A percentile compares a stretch with the other conserved stretches of the same genome.
phyloP scores from a whole-genome alignment of 805 yeast genomes.

The Wickerhamiella bombiphila region DNA sequence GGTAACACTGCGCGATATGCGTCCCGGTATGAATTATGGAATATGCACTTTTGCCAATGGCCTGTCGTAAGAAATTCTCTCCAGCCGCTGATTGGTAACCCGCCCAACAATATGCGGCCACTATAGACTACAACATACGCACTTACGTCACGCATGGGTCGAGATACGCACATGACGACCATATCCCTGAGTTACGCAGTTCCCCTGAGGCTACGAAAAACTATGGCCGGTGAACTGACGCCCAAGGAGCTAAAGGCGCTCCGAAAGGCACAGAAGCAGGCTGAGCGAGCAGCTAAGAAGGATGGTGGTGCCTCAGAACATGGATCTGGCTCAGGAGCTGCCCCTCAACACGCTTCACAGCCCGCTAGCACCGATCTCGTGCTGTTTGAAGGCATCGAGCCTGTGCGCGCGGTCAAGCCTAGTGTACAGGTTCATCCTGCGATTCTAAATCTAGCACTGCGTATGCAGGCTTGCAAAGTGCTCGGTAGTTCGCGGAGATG shows the following conservation, averaged over 20 bases:
- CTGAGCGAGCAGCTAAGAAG: constrained; percentile 79
- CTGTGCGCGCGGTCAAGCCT: constrained; percentile 28
- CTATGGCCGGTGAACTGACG: constrained; percentile 25
- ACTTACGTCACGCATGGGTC: no score
- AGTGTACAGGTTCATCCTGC: constrained; percentile 73
- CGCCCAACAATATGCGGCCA: no score
- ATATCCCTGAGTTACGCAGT: neutral
- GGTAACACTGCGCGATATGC: no score
- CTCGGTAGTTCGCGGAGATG: constrained; percentile 87
- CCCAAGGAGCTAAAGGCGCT: constrained; percentile 78
- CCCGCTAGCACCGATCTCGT: constrained; percentile 26
- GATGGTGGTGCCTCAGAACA: constrained; percentile 35
- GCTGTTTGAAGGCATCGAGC: constrained; percentile 27
- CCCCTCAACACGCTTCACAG: neutral
- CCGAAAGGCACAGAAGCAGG: constrained; percentile 82
- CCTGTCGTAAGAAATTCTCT: no score
- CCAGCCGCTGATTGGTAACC: no score
- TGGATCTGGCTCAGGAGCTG: constrained; percentile 3
- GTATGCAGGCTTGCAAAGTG: constrained; percentile 67
- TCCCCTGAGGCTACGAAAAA: neutral
- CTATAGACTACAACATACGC: no score
- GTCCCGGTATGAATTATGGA: no score
- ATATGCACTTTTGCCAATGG: no score
- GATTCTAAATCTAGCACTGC: constrained; percentile 60
- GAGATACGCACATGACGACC: no score